These are phyloP conservation scores for Serendipita indica DNA, from an alignment of 768 basidiomycete genomes.

Conservation along the genomic window DNA sequence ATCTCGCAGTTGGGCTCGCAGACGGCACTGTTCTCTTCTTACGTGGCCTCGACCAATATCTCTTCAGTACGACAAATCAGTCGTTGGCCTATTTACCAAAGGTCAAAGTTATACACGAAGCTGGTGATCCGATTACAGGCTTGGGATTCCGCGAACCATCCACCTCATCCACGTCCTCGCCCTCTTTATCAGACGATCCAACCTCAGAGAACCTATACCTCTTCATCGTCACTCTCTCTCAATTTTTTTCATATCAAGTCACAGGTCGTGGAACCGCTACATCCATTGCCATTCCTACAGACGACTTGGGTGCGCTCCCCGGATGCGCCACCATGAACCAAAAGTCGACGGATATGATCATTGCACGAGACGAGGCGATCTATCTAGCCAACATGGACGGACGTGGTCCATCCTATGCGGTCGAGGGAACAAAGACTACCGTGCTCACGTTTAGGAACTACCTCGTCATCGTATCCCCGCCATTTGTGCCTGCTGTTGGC, in stretches of 20 bases:
- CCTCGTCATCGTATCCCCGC: slow-evolving; percentile 79
- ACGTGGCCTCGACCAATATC: slow-evolving; percentile 80
- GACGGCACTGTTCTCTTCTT: slow-evolving; percentile 89
- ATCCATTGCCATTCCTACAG: slow-evolving; percentile 50
- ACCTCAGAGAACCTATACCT: slow-evolving; percentile 39
- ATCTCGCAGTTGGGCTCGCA: slow-evolving; percentile 84
- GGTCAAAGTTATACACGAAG: slow-evolving; percentile 69
- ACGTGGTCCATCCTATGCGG: slow-evolving; percentile 71
- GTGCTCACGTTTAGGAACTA: slow-evolving; percentile 68
- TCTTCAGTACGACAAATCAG: slow-evolving; percentile 41
- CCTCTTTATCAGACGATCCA: slow-evolving; percentile 11
- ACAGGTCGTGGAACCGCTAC: slow-evolving; percentile 52
- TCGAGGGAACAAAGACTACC: slow-evolving; percentile 80
- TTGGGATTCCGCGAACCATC: slow-evolving; percentile 69
- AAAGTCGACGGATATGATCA: slow-evolving; percentile 54
- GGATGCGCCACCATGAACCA: slow-evolving; percentile 77
- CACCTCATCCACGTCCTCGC: slow-evolving; percentile 16
- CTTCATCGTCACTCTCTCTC: slow-evolving; percentile 78
- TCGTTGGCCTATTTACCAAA: slow-evolving; percentile 72
- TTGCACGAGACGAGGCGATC: slow-evolving; percentile 85
- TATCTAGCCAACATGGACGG: slow-evolving; percentile 74
- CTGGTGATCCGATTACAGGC: slow-evolving; percentile 82
- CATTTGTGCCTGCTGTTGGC: slow-evolving; percentile 49
- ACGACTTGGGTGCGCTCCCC: slow-evolving; percentile 73
- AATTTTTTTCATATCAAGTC: slow-evolving; percentile 61